Evolutionary conservation across 371 early-diverging fungal genomes (phyloP).

Genomic region (Capillidium rhysosporum): DNA sequence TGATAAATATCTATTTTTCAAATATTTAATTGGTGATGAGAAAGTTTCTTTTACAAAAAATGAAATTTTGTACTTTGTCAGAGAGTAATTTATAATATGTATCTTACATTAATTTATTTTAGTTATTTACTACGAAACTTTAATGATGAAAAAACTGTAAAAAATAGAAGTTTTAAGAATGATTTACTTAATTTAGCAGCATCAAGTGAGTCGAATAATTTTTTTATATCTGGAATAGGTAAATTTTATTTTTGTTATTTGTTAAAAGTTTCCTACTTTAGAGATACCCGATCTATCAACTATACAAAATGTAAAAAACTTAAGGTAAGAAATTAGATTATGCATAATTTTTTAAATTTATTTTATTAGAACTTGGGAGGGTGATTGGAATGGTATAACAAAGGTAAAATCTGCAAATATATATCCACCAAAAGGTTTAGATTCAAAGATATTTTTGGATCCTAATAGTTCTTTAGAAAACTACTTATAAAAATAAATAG

Average conservation of each 20-base stretch:
- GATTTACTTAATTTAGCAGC: background rate
- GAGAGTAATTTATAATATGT: background rate
- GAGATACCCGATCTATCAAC: constrained; percentile 1
- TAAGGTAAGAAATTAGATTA: background rate
- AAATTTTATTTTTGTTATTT: background rate
- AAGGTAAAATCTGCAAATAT: background rate
- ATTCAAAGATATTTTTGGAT: too few species aligned
- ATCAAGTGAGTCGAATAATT: background rate
- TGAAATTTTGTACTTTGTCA: background rate
- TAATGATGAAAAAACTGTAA: background rate
- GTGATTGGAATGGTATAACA: constrained; percentile 5
- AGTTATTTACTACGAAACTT: background rate
- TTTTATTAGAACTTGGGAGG: constrained; percentile 6
- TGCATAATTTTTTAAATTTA: too few species aligned
- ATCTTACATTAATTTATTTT: background rate
- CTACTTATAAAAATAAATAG: too few species aligned
- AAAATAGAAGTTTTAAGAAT: constrained; percentile 1
- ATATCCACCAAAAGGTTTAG: too few species aligned
- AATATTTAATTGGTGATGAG: background rate
- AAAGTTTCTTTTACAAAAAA: background rate
- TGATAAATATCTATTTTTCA: constrained; percentile 3
- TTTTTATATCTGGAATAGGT: background rate
- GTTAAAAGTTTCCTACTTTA: background rate
- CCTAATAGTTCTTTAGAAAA: too few species aligned
- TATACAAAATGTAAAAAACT: background rate